Evolutionary conservation across 345 rosid genomes (phyloP), one percentile per base, ranked within the genome.

Genomic region (Eucalyptus marginata): DNA sequence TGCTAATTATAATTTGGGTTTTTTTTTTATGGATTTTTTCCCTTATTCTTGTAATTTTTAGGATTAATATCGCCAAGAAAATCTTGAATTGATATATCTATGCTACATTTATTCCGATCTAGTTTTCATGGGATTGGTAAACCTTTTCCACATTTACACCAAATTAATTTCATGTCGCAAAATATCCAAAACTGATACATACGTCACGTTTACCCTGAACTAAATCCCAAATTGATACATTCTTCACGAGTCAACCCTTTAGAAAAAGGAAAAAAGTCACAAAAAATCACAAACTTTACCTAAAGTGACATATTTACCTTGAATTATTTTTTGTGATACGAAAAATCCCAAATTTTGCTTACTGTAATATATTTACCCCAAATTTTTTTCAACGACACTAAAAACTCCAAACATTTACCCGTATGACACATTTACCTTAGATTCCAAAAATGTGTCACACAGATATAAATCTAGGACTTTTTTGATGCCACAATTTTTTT

Each of bases 271-370:
- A 56, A 24, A 56, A 20, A 22, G 62, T 1, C 10, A 52, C 24
- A 52, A 52, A 18, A 52, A 52, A 18, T 52, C 2, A 3, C 9
- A 52, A 17, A 52, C 2, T 17, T 52, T 18, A 10, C 1, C 2
- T 1, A 52, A 18, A 52, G 58, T 52, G 4, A 7, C 10, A 52
- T 4, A 18, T 52, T 7, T 52, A 18, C 2, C 10, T 0, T 3
- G 0, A 52, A 52, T 52, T 52, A 52, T 18, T 52, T 18, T 52
- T 52, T 52, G 10, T 8, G 10, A 52, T 7, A 52, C 1, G 2
- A 18, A 52, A 52, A 18, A 7, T 2, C 24, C 58, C 1, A 52
- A 52, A 20, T 4, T 52, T 7, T 18, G 56, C 18, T 7, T 52
- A 52, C 0, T 52, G 4, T 52, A 3, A 52, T 52, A 52, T 52